Percentiles rank a stretch among this genome's conserved stretches.
Evolutionary conservation across 768 basidiomycete genomes (phyloP).

Genomic region (Lactarius psammicola): DNA sequence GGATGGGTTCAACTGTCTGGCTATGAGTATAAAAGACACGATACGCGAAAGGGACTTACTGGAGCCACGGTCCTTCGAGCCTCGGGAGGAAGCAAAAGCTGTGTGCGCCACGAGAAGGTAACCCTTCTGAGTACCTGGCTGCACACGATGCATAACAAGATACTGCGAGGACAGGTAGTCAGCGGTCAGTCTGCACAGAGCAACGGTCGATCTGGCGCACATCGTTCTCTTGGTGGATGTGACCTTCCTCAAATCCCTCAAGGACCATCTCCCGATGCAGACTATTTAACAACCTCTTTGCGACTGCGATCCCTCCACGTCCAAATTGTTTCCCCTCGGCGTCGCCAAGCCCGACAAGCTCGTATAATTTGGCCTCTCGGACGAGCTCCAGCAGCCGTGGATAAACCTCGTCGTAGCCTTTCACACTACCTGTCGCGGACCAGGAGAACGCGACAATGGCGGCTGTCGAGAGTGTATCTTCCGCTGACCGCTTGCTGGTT

Average conservation of each 20-base stretch:
- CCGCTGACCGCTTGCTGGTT: conserved; percentile 84
- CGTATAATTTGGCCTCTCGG: conserved; percentile 76
- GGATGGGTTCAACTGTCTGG: conserved; percentile 72
- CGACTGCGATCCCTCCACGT: conserved; percentile 39
- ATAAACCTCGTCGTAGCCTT: conserved; percentile 97
- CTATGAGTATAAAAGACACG: not conserved
- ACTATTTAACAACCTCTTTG: conserved; percentile 72
- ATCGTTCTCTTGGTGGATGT: conserved; percentile 95
- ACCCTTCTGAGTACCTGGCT: conserved; percentile 86
- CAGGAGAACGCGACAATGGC: conserved; percentile 89
- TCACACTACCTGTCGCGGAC: conserved; percentile 88
- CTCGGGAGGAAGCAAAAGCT: conserved; percentile 68
- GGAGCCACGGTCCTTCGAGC: conserved; percentile 73
- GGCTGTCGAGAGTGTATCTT: conserved; percentile 93
- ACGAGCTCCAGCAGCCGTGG: conserved; percentile 93
- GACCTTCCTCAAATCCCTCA: conserved; percentile 85
- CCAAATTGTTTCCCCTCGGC: conserved; percentile 17
- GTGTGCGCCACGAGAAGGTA: conserved; percentile 92
- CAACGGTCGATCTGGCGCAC: conserved; percentile 41
- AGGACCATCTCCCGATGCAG: conserved; percentile 90
- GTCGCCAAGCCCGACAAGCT: conserved; percentile 52
- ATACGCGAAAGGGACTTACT: conserved; percentile 48
- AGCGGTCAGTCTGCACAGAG: not conserved
- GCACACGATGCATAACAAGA: conserved; percentile 88
- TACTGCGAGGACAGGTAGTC: conserved; percentile 53